Evolutionary conservation across 345 rosid genomes (phyloP).

Genomic region (Melaleuca quinquenervia): DNA sequence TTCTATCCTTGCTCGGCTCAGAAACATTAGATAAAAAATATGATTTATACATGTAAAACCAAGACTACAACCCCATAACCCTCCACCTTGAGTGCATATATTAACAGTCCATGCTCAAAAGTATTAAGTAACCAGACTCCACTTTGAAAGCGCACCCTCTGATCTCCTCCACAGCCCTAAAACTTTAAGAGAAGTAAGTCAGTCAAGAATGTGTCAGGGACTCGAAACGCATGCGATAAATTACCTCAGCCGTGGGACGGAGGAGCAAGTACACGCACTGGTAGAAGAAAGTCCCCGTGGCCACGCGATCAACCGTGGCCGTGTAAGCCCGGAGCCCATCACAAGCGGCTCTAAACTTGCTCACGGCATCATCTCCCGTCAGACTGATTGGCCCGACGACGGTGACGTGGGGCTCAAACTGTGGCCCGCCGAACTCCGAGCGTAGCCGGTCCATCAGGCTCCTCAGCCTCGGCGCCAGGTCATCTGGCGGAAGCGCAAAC

Average conservation of each 20-base stretch:
- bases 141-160: not conserved
- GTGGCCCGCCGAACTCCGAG: conserved; percentile 66
- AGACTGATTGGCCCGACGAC: conserved; percentile 49
- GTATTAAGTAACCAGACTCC: not conserved
- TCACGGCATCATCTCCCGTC: conserved; percentile 46
- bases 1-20: not conserved
- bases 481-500: conserved; percentile 58
- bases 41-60: not conserved
- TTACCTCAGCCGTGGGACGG: conserved; percentile 55
- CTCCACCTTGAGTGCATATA: not conserved
- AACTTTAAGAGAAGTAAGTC: not conserved
- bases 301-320: conserved; percentile 43
- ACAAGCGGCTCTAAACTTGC: conserved; percentile 53
- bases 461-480: conserved; percentile 22
- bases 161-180: not conserved
- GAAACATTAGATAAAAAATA: not conserved
- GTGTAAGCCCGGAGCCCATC: conserved; percentile 39
- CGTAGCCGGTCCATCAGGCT: conserved; percentile 54
- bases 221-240: not conserved
- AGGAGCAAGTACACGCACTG: conserved; percentile 77
- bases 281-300: conserved; percentile 62
- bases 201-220: not conserved
- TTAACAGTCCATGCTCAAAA: not conserved
- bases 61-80: not conserved
- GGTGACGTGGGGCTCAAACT: conserved; percentile 83